Evolutionary conservation across 202 grass and related monocot genomes (phyloP).

Genomic region (Dendrocalamus latiflorus): DNA sequence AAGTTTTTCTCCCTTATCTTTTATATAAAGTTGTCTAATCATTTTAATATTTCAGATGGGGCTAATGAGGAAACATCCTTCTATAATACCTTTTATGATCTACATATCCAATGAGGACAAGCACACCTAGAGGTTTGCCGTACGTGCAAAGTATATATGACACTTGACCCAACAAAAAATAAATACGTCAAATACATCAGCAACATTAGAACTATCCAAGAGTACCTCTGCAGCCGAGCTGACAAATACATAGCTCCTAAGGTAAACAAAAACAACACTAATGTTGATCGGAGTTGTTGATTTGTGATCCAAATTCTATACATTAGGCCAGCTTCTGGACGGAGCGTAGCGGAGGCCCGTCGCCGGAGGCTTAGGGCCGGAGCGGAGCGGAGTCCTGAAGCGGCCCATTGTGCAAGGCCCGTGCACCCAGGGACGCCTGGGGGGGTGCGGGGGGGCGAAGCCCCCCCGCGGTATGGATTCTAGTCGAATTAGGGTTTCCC

Average conservation of each 20-base stretch:
- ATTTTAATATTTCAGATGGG: slow-evolving; percentile 64
- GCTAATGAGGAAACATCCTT: slow-evolving; percentile 99
- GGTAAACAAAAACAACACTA: slow-evolving; percentile 94
- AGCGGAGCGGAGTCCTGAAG: too few relatives aligned
- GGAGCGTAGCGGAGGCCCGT: too few relatives aligned
- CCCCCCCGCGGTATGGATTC: too few relatives aligned
- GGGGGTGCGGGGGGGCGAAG: too few relatives aligned
- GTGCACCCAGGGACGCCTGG: too few relatives aligned
- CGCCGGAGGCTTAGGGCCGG: too few relatives aligned
- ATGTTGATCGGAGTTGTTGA: too few relatives aligned
- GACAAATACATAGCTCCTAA: slow-evolving; percentile 90
- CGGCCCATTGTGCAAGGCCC: too few relatives aligned
- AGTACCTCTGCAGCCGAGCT: slow-evolving; percentile 81
- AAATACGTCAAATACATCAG: slow-evolving; percentile 92
- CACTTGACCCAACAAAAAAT: slow-evolving; percentile 82
- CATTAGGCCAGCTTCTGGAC: too few relatives aligned
- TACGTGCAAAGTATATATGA: slow-evolving; percentile 99
- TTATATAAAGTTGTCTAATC: slow-evolving; percentile 1
- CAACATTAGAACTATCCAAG: slow-evolving; percentile 92
- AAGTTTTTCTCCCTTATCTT: not conserved
- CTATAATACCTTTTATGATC: slow-evolving; percentile 94
- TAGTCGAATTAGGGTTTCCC: too few relatives aligned
- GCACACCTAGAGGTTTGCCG: slow-evolving; percentile 89
- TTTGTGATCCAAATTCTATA: too few relatives aligned
- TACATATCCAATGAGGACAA: slow-evolving; percentile 90